phyloP scores from a whole-genome alignment of 257 asterid species.

The Gentiana macrophylla region DNA sequence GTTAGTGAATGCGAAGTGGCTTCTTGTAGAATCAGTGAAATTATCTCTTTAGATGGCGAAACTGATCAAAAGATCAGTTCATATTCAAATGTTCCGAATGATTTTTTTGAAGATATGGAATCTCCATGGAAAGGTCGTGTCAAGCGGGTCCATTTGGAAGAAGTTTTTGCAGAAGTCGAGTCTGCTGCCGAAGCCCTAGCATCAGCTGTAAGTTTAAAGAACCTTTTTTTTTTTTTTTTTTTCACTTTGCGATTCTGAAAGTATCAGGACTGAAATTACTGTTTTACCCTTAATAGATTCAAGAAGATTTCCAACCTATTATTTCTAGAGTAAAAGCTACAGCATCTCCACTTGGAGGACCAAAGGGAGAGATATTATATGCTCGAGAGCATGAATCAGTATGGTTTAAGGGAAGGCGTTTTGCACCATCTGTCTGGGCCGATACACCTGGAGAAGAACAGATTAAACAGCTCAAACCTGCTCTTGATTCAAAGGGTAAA shows the following conservation, averaged over 20 bases:
- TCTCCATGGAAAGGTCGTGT: slow-evolving; percentile 97
- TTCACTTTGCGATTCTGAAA: neutral
- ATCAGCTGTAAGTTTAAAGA: slow-evolving; percentile 47
- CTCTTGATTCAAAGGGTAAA: slow-evolving; percentile 88
- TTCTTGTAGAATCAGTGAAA: slow-evolving; percentile 69
- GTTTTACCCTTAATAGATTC: slow-evolving; percentile 32
- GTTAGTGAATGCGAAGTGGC: slow-evolving; percentile 61
- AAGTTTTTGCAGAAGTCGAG: slow-evolving; percentile 69
- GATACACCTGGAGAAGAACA: slow-evolving; percentile 87
- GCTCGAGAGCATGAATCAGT: slow-evolving; percentile 87
- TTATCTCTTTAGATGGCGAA: slow-evolving; percentile 75
- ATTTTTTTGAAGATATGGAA: slow-evolving; percentile 84
- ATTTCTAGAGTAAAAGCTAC: slow-evolving; percentile 71
- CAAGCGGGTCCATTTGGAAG: slow-evolving; percentile 79
- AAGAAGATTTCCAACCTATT: slow-evolving; percentile 77
- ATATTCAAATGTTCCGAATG: slow-evolving; percentile 41
- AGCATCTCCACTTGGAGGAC: slow-evolving; percentile 75
- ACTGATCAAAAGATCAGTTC: slow-evolving; percentile 57
- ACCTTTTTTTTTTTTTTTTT: neutral
- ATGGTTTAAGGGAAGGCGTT: slow-evolving; percentile 95
- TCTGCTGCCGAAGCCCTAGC: slow-evolving; percentile 69
- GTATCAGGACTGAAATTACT: slow-evolving; percentile 7
- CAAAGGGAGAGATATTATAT: slow-evolving; percentile 84
- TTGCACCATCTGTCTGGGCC: slow-evolving; percentile 59
- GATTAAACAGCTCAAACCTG: slow-evolving; percentile 68